Evolutionary conservation across 2,329 filamentous ascomycete species (phyloP).

Genomic region (Lizonia empirigonia): DNA sequence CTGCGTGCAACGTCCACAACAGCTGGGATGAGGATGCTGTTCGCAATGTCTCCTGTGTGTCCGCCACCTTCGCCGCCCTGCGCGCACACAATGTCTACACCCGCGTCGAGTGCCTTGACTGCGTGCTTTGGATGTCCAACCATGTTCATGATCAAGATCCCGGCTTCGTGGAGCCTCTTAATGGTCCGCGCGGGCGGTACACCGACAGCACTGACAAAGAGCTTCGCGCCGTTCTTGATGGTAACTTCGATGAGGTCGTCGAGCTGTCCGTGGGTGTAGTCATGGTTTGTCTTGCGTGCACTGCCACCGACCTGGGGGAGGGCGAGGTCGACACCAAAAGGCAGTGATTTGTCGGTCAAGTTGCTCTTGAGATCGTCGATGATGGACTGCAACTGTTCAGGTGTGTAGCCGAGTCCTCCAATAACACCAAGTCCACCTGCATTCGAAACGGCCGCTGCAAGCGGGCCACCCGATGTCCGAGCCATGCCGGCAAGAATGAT

Average conservation of each 20-base stretch:
- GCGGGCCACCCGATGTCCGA: constrained; percentile 61
- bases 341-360: constrained; percentile 68
- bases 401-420: constrained; percentile 56
- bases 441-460: constrained; percentile 65
- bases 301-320: constrained; percentile 84
- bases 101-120: constrained; percentile 81
- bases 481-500: constrained; percentile 96
- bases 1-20: constrained; percentile 80
- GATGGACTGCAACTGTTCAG: constrained; percentile 75
- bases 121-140: constrained; percentile 92
- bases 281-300: constrained; percentile 90
- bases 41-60: constrained; percentile 87
- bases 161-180: constrained; percentile 75
- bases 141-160: constrained; percentile 95
- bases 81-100: constrained; percentile 88
- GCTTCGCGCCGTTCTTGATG: constrained; percentile 78
- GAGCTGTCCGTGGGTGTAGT: constrained; percentile 89
- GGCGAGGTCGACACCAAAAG: constrained; percentile 90
- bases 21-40: constrained; percentile 82
- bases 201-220: constrained; percentile 89
- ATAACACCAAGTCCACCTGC: constrained; percentile 77
- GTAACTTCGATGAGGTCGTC: constrained; percentile 87
- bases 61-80: constrained; percentile 91
- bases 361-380: constrained; percentile 83
- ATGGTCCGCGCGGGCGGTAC: constrained; percentile 78